These are phyloP conservation scores for Fusarium globosum DNA, from an alignment of 2,329 filamentous ascomycete genomes.

Conservation along the genomic window DNA sequence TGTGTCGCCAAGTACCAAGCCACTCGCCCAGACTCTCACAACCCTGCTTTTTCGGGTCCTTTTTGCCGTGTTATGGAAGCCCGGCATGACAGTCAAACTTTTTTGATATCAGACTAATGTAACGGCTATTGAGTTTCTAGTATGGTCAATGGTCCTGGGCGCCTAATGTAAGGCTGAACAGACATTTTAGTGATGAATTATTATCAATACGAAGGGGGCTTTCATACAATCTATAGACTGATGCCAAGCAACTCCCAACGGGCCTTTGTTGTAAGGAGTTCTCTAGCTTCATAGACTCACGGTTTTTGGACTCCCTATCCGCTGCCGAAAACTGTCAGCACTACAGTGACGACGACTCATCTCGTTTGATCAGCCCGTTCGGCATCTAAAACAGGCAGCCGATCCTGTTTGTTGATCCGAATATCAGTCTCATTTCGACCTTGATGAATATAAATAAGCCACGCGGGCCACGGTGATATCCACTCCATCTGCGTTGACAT, in stretches of 20 bases:
- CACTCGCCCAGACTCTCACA: conserved; percentile 44
- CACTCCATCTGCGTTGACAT: conserved; percentile 1
- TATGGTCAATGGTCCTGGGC: not conserved
- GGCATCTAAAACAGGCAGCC: not conserved
- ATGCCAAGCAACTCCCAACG: not conserved
- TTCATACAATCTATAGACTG: not conserved
- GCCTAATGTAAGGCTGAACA: conserved; percentile 12
- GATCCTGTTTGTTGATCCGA: conserved; percentile 25
- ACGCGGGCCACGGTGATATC: conserved; percentile 10
- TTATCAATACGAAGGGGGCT: conserved; percentile 1
- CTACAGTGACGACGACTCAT: not conserved
- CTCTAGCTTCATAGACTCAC: not conserved
- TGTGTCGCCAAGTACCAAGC: conserved; percentile 48
- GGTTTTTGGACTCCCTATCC: not conserved
- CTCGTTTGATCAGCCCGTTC: not conserved
- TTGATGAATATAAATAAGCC: conserved; percentile 9
- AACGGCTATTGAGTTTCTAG: not conserved
- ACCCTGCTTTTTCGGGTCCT: conserved; percentile 44
- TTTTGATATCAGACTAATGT: not conserved
- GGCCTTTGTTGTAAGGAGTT: not conserved
- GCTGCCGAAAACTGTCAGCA: not conserved
- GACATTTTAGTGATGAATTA: not conserved
- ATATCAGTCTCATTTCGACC: conserved; percentile 16
- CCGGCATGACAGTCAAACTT: conserved; percentile 17
- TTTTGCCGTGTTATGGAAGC: conserved; percentile 35